Evolutionary conservation across 345 rosid species (phyloP).

Genomic region (Bruguiera gymnorhiza): DNA sequence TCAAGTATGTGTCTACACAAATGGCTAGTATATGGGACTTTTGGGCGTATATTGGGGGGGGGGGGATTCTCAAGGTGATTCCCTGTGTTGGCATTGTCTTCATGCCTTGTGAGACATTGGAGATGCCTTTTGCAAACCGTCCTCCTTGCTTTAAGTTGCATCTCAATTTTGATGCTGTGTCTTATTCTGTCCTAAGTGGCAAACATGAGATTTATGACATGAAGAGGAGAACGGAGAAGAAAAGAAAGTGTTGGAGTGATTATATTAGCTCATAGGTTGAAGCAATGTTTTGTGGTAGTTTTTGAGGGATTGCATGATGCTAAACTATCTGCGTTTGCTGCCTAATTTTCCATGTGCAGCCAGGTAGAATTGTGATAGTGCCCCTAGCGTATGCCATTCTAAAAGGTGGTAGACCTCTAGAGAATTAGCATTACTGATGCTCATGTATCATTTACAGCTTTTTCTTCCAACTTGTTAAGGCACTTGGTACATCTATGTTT

Average conservation of each 20-base stretch:
- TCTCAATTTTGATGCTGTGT: neutral
- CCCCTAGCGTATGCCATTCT: neutral
- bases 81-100: constrained; percentile 91
- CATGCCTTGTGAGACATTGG: constrained; percentile 83
- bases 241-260: neutral
- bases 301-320: neutral
- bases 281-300: neutral
- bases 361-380: neutral
- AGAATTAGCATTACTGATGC: neutral
- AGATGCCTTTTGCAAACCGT: constrained; percentile 35
- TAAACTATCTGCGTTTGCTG: neutral
- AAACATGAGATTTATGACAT: neutral
- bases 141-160: constrained; percentile 1
- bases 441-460: neutral
- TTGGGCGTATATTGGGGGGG: constrained; percentile 47
- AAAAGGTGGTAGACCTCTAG: too few relatives aligned
- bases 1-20: constrained; percentile 58
- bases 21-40: constrained; percentile 60
- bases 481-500: neutral
- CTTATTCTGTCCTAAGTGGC: neutral
- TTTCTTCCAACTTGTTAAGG: neutral
- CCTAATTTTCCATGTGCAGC: neutral
- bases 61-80: constrained; percentile 77
- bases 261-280: neutral
- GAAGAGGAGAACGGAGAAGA: neutral